Evolutionary conservation across 1,284 basidiomycete genomes (phyloP).

Genomic region (Malassezia pachydermatis): DNA sequence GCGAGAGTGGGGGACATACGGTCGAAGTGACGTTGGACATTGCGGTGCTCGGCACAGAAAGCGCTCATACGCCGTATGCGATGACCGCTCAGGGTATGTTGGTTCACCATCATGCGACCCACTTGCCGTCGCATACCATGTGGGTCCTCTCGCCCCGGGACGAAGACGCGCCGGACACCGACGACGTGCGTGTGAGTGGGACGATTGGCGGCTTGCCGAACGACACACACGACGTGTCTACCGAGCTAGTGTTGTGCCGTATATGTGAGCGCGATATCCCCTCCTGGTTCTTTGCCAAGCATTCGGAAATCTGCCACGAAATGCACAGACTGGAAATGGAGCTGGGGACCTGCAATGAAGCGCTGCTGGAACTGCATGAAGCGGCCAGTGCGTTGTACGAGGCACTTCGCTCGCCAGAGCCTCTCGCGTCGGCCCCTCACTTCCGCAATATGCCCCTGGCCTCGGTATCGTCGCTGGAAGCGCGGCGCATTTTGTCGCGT

Average conservation of each 20-base stretch:
- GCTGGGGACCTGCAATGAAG: constrained; percentile 85
- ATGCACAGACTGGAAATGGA: constrained; percentile 92
- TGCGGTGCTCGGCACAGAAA: constrained; percentile 49
- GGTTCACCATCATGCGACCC: constrained; percentile 80
- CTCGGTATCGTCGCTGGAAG: not conserved
- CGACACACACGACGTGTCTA: constrained; percentile 33
- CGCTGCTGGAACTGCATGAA: constrained; percentile 70
- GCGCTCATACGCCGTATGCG: constrained; percentile 56
- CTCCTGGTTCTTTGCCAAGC: constrained; percentile 99
- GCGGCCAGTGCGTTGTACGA: constrained; percentile 51
- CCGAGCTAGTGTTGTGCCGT: constrained; percentile 82
- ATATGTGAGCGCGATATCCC: constrained; percentile 96
- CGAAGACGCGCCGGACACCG: not conserved
- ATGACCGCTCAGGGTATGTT: constrained; percentile 99
- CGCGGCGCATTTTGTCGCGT: not conserved
- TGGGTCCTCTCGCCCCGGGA: constrained; percentile 66
- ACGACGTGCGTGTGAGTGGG: constrained; percentile 1
- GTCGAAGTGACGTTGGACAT: constrained; percentile 74
- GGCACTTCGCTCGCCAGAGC: constrained; percentile 4
- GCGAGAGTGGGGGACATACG: constrained; percentile 84
- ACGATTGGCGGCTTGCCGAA: constrained; percentile 16
- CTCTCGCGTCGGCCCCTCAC: constrained; percentile 57
- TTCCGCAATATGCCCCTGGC: constrained; percentile 69
- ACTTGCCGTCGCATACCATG: constrained; percentile 87
- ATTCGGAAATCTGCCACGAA: constrained; percentile 97